Evolutionary conservation across 202 grass and related monocot species (phyloP).

Genomic region (Cymbopogon flexuosus): DNA sequence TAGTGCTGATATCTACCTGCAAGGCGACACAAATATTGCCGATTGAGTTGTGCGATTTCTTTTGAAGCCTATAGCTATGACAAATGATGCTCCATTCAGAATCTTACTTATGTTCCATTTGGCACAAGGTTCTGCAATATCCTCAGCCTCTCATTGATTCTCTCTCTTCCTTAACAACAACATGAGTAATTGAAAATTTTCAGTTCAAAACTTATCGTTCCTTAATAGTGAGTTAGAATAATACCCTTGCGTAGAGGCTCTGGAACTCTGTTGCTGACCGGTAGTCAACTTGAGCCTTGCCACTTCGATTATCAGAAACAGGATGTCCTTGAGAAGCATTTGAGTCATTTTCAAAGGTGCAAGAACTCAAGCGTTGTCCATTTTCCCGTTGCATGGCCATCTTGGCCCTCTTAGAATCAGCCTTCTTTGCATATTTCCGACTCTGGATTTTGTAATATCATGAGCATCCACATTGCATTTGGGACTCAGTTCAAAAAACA

Average conservation of each 20-base stretch:
- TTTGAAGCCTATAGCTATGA: neutral
- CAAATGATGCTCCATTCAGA: constrained; percentile 13
- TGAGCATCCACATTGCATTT: neutral
- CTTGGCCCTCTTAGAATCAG: constrained; percentile 36
- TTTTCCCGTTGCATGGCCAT: constrained; percentile 32
- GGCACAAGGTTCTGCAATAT: constrained; percentile 77
- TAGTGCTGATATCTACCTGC: constrained; percentile 90
- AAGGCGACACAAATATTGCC: neutral
- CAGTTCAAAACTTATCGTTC: neutral
- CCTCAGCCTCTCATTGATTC: constrained; percentile 76
- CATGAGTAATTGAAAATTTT: constrained; percentile 29
- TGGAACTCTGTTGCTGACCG: constrained; percentile 61
- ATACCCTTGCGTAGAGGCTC: constrained; percentile 91
- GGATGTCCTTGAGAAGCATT: constrained; percentile 32
- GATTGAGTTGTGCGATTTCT: constrained; percentile 2
- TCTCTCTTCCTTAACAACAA: constrained; percentile 53
- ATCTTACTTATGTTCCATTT: constrained; percentile 80
- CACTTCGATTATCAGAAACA: constrained; percentile 26
- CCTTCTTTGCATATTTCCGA: constrained; percentile 40
- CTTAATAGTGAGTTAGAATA: constrained; percentile 16
- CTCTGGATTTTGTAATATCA: constrained; percentile 43
- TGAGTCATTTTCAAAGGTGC: constrained; percentile 58
- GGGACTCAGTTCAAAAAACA: neutral
- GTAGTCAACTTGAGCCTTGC: constrained; percentile 41
- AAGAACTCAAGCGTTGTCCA: constrained; percentile 41